Conservation (phyloP, 1,139 yeast genomes). For the Protomyces inundatus region DNA sequence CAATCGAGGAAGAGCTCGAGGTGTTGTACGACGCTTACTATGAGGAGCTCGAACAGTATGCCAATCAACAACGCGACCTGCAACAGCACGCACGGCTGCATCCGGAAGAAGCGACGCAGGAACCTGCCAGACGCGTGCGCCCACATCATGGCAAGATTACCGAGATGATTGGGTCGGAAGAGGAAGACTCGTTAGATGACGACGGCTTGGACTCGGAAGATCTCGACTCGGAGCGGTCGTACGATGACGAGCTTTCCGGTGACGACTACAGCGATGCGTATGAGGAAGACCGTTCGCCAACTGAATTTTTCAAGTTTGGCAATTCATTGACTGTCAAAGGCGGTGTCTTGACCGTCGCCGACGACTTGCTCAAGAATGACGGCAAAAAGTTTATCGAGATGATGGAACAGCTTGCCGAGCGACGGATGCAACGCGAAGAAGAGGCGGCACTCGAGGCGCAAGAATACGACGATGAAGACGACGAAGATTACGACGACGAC, state of each 20-base stretch:
- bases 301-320: conserved; percentile 40
- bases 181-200: conserved; percentile 31
- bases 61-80: conserved; percentile 33
- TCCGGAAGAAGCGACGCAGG: conserved; percentile 7
- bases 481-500: conserved; percentile 40
- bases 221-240: background rate
- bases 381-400: conserved; percentile 69
- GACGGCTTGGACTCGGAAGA: conserved; percentile 28
- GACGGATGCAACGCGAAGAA: conserved; percentile 51
- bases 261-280: conserved; percentile 20
- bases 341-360: conserved; percentile 61
- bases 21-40: conserved; percentile 59
- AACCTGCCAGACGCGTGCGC: background rate
- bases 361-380: conserved; percentile 67
- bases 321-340: conserved; percentile 41
- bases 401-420: conserved; percentile 67
- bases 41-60: conserved; percentile 40
- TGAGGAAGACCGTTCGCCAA: conserved; percentile 32
- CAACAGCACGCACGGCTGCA: conserved; percentile 26
- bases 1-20: conserved; percentile 76
- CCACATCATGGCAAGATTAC: conserved; percentile 14
- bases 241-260: conserved; percentile 22
- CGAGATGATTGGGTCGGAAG: conserved; percentile 10
- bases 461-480: conserved; percentile 41
- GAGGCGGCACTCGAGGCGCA: conserved; percentile 38